Base-by-base conservation (phyloP, 202 grass and related monocot species). In the Carex arenaria region DNA sequence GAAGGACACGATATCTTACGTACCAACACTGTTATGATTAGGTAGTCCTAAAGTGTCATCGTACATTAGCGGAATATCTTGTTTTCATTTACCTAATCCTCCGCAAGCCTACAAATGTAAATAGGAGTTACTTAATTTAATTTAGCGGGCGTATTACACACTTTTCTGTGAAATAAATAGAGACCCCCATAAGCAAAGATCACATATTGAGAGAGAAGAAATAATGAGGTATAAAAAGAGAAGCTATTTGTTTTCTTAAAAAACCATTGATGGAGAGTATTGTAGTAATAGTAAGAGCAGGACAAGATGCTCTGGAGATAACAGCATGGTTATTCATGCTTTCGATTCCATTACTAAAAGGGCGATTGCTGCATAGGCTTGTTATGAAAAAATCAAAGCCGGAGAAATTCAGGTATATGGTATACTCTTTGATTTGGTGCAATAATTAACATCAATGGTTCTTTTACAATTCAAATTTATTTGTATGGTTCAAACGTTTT, bases 291-390 rank as follows among this genome's bases (percentile, higher is more conserved):
- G 78, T 86, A 3, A 67, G 85, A 3, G 67, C 56, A 31, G 55
- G 66, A 40, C 26, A 66, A 6, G 11, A 43, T 82, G 5, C 49
- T 82, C 17, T 87, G 85, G 79, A 87, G 67, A 87, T 87, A 51
- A 79, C 79, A 22, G 26, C 63, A 87, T 59, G 85, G 82, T 38
- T 79, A 26, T 26, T 26, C 26, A 26, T 26, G 26, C 26, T 26
- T 26, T 26, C 26, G 26, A 26, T 26, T 26, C 26, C 26, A 26
- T 26, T 26, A 26, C 26, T 26, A 26, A 26, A 26, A 26, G 26
- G 26, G 26, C 26, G 26, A 26, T 82, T 5, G 53, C 64, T 0
- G 28, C 22, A 86, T 10, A 78, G 75, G 12, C 65, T 66, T 11
- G 78, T 73, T 31, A 86, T 77, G 31, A 17, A 3, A 67, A 67